phyloP scores from a whole-genome alignment of 345 rosid genomes.

The Hibiscus trionum region DNA sequence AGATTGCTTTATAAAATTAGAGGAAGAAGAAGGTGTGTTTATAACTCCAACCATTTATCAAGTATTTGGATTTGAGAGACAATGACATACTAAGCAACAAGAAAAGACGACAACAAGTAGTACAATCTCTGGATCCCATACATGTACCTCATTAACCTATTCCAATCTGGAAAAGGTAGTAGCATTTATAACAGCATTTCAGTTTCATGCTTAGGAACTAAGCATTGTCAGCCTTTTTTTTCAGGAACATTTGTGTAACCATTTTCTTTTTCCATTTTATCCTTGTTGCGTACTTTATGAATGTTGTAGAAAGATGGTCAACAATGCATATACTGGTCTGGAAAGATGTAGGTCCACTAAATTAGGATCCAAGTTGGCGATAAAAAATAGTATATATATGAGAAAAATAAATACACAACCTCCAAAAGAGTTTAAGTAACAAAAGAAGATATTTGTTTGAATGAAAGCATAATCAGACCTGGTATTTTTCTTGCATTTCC shows the following conservation, averaged over 20 bases:
- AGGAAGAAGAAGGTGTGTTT: not conserved
- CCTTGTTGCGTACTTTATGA: not conserved
- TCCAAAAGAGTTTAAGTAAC: not conserved
- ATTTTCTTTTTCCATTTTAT: not conserved
- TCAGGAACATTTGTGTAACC: not conserved
- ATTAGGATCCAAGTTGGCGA: not conserved
- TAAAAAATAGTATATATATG: not conserved
- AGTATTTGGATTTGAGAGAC: not conserved
- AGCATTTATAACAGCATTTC: not conserved
- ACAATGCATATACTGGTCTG: not conserved
- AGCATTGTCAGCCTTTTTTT: not conserved
- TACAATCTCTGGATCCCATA: not conserved
- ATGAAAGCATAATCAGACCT: conserved; percentile 28
- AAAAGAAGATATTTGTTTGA: not conserved
- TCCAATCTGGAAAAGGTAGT: not conserved
- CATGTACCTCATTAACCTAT: not conserved
- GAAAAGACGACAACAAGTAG: not conserved
- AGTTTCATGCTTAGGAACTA: not conserved
- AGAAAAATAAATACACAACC: not conserved
- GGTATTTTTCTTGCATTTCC: conserved; percentile 94
- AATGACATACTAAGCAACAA: not conserved
- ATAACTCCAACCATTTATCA: not conserved
- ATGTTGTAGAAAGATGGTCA: not conserved
- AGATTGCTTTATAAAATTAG: not conserved
- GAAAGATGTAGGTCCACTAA: not conserved